phyloP scores from a whole-genome alignment of 257 asterid species.

The Solanum stenotomum region DNA sequence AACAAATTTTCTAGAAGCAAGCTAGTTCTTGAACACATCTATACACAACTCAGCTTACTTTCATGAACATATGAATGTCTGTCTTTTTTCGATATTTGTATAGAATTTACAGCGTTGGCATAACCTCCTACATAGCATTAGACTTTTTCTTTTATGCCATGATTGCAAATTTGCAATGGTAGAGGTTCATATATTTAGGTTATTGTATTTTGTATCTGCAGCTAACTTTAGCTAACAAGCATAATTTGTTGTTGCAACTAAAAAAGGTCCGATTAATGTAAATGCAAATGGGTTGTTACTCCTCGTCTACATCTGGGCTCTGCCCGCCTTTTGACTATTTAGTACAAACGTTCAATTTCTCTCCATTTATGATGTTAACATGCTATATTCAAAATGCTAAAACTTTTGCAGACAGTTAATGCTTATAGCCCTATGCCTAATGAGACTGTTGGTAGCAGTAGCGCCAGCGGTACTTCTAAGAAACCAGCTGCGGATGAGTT shows the following conservation, averaged over 20 bases:
- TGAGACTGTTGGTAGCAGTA: neutral
- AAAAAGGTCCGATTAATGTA: neutral
- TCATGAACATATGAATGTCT: neutral
- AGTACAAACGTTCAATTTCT: no score
- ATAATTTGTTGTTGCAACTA: neutral
- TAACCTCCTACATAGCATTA: neutral
- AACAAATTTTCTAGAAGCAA: neutral
- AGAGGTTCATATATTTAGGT: neutral
- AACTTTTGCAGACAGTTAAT: conserved; percentile 1
- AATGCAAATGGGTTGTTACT: neutral
- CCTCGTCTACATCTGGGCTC: neutral
- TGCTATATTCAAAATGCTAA: neutral
- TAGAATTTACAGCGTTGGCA: neutral
- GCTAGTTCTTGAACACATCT: neutral
- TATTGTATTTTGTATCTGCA: neutral
- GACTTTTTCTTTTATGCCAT: neutral
- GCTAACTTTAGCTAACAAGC: neutral
- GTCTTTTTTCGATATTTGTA: neutral
- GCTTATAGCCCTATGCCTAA: neutral
- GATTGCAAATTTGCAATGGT: neutral
- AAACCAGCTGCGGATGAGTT: conserved; percentile 14
- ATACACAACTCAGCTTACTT: neutral
- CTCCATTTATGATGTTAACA: neutral
- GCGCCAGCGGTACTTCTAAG: conserved; percentile 3
- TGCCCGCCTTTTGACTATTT: neutral